Evolutionary conservation across 1,139 yeast species (phyloP), one percentile per base, ranked within the genome.

Genomic region (Candida tetrigidarum): DNA sequence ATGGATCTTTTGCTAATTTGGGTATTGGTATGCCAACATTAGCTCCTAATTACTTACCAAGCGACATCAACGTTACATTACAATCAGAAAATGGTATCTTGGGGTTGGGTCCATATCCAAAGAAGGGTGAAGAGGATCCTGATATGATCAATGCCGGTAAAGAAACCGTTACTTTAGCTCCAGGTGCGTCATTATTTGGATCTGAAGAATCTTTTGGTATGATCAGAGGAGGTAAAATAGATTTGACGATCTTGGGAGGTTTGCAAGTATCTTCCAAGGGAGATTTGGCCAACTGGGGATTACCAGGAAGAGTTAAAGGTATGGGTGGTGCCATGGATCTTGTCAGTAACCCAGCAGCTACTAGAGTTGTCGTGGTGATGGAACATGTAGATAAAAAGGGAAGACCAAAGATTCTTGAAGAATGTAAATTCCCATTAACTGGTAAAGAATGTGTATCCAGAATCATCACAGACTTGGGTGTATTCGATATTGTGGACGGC

Each of bases 291-390:
- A 76, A 76, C 57, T 76, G 81, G 81, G 78, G 75, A 14, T 60
- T 76, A 10, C 81, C 81, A 3, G 80, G 80, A 15, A 64, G 67
- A 54, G 71, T 76, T 43, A 74, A 73, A 57, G 81, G 81, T 23
- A 76, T 76, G 78, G 81, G 81, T 25, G 81, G 81, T n/a, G 81
- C 81, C 28, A 76, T 76, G 81, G 81, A 76, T 54, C 64, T 76
- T 16, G 81, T 74, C 3, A 69, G 80, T 23, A 74, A 75, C 52
- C 79, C 80, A 5, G 54, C 59, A 26, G 60, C 68, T 40, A 76
- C 81, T 8, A 59, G 66, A 45, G 81, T 76, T n/a, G 75, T 76
- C 35, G 76, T 75, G 10, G 64, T 74, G 39, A 75, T 74, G 66
- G 80, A 77, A 48, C 81, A 76, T 53, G 67, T 64, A 26, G 80